These are phyloP conservation scores for Leccinum broughii DNA, from an alignment of 768 basidiomycete genomes.

Conservation along the genomic window DNA sequence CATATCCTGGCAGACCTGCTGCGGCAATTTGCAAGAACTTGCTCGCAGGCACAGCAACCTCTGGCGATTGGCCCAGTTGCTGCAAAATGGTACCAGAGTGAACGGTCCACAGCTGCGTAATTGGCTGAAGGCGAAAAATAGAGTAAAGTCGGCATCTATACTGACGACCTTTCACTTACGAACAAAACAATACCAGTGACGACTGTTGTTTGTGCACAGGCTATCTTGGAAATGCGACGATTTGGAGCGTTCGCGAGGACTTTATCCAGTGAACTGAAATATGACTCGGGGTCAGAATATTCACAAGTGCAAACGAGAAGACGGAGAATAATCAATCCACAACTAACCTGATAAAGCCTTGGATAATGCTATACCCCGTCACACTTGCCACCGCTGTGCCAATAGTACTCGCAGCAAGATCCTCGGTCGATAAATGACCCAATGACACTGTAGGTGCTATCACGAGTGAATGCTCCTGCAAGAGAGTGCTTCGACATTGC, in stretches of 20 bases:
- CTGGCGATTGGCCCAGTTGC: constrained; percentile 36
- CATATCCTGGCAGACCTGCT: constrained; percentile 49
- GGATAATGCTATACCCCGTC: constrained; percentile 45
- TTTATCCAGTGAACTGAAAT: constrained; percentile 22
- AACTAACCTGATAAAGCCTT: constrained; percentile 39
- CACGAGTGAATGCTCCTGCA: constrained; percentile 28
- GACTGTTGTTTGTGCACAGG: constrained; percentile 20
- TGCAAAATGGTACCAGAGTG: constrained; percentile 40
- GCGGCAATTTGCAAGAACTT: constrained; percentile 40
- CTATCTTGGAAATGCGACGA: constrained; percentile 15
- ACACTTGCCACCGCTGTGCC: constrained; percentile 42
- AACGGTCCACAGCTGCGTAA: constrained; percentile 23
- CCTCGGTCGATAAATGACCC: constrained; percentile 54
- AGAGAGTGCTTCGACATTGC: constrained; percentile 12
- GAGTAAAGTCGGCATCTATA: background rate
- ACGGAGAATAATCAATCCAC: constrained; percentile 10
- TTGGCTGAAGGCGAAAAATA: constrained; percentile 14
- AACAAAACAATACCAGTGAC: constrained; percentile 27
- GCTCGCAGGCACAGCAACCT: constrained; percentile 41
- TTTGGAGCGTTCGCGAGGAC: constrained; percentile 15
- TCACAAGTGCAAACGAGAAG: background rate
- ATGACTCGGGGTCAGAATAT: constrained; percentile 13
- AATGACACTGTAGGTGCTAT: constrained; percentile 38
- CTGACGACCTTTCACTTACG: constrained; percentile 10
- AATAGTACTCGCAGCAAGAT: constrained; percentile 51